Percentiles rank a stretch among this genome's conserved stretches.
These are phyloP conservation scores for Diaporthe citri DNA, from an alignment of 2,329 filamentous ascomycete species.

Conservation along the genomic window DNA sequence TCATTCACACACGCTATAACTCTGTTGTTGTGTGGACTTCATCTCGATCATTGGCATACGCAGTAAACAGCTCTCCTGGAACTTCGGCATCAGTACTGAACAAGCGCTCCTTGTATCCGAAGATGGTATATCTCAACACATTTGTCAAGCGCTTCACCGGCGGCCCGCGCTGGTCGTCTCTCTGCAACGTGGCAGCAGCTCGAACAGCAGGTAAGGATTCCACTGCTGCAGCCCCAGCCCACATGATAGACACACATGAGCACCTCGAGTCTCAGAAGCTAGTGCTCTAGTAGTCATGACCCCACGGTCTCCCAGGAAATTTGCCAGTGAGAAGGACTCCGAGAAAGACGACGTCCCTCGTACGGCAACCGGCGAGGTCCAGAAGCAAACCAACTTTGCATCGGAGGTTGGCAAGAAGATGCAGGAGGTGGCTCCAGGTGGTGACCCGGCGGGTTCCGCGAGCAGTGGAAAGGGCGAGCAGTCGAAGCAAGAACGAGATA, in stretches of 20 bases:
- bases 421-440: neutral
- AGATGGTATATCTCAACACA: slow-evolving; percentile 3
- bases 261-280: neutral
- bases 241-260: neutral
- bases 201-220: slow-evolving; percentile 9
- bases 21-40: no score
- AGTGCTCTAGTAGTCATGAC: neutral
- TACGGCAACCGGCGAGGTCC: slow-evolving; percentile 7
- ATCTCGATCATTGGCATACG: no score
- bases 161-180: neutral
- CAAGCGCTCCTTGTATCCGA: neutral
- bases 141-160: neutral
- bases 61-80: neutral
- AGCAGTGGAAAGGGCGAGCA: neutral
- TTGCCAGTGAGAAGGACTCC: neutral
- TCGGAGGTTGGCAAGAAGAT: slow-evolving; percentile 16
- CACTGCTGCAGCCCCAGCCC: neutral
- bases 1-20: neutral
- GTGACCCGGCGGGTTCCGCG: neutral
- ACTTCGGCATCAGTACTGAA: neutral
- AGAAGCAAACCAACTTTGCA: slow-evolving; percentile 11
- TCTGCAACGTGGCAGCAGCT: neutral
- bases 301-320: neutral
- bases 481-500: neutral
- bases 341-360: slow-evolving; percentile 3